Conservation (phyloP, 1,139 yeast species). For the Torulaspora globosa region DNA sequence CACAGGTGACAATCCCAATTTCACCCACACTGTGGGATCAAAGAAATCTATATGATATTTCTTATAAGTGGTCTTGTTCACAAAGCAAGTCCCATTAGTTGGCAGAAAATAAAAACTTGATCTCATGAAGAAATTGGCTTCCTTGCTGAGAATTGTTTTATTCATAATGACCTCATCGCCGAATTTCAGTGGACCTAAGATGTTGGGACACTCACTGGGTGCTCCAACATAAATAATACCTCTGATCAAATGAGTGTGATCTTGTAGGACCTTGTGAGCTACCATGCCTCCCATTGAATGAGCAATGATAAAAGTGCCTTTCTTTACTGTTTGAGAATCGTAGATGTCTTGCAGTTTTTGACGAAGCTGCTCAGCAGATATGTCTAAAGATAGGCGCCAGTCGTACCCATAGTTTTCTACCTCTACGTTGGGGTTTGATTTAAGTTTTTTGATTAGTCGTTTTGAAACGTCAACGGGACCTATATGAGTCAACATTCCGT, state of each 20-base stretch:
- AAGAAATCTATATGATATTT: conserved; percentile 68
- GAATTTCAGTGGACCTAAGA: conserved; percentile 75
- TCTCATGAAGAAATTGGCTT: conserved; percentile 84
- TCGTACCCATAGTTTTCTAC: conserved; percentile 83
- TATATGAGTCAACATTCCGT: conserved; percentile 72
- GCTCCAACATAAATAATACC: conserved; percentile 78
- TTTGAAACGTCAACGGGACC: conserved; percentile 84
- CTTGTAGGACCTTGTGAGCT: conserved; percentile 72
- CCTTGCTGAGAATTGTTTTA: conserved; percentile 69
- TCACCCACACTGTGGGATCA: conserved; percentile 75
- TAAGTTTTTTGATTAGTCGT: conserved; percentile 53
- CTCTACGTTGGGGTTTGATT: conserved; percentile 54
- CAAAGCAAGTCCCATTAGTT: conserved; percentile 65
- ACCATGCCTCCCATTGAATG: conserved; percentile 94
- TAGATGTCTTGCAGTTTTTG: conserved; percentile 46
- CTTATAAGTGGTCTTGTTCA: conserved; percentile 54
- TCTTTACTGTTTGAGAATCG: conserved; percentile 38
- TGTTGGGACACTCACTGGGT: conserved; percentile 81
- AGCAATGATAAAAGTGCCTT: conserved; percentile 67
- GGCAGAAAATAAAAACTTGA: conserved; percentile 78
- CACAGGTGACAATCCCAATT: conserved; percentile 69
- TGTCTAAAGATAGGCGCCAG: conserved; percentile 75
- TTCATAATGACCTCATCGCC: conserved; percentile 79
- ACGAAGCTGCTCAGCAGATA: conserved; percentile 48
- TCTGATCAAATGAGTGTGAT: conserved; percentile 61